Base-by-base conservation (phyloP, 208 protist genomes). In the Leishmania turanica region DNA sequence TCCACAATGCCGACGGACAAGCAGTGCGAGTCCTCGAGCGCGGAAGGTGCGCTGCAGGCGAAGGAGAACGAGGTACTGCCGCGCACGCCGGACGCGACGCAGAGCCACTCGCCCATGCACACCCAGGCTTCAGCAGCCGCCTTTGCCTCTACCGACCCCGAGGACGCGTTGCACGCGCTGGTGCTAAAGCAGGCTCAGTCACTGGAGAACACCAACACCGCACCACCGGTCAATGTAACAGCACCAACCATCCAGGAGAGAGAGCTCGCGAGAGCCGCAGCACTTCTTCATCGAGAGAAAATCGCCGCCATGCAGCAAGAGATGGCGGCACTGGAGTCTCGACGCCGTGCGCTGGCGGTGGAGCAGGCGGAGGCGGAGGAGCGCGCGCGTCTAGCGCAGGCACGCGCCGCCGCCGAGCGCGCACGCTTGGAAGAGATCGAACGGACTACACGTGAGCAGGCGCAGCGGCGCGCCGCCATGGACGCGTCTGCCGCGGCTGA, bases 341-440 rank as follows among this genome's bases (percentile, higher is more conserved):
- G 84, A 6, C 77, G 83, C 5, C 83, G 75, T 2, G 78, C 88
- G 64, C 68, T 80, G 15, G 73, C 84, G 5, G 60, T 86, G 76
- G 84, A 88, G 75, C 80, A 83, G 80, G 75, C 54, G 11, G 87
- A 88, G 62, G 90, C 88, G 37, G 88, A 86, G 21, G 88, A 91
- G 60, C 85, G 87, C 7, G 77, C 72, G n/a, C 75, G 84, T 6
- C 68, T 92, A 37, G 78, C 76, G 17, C 56, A 64, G 17, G 86
- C 84, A 4, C 81, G 91, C 47, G 51, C 80, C 19, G 58, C 42
- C 19, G 66, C 89, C 11, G 91, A 89, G 75, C 58, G 80, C 11
- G 37, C 70, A n/a, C 85, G 87, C 17, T 37, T 90, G 9, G 83
- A 83, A 42, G 64, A 74, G 24, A 45, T 86, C 15, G 79, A 86